Base-by-base conservation (phyloP, 2,329 filamentous ascomycete species). In the Zymoseptoria passerinii region DNA sequence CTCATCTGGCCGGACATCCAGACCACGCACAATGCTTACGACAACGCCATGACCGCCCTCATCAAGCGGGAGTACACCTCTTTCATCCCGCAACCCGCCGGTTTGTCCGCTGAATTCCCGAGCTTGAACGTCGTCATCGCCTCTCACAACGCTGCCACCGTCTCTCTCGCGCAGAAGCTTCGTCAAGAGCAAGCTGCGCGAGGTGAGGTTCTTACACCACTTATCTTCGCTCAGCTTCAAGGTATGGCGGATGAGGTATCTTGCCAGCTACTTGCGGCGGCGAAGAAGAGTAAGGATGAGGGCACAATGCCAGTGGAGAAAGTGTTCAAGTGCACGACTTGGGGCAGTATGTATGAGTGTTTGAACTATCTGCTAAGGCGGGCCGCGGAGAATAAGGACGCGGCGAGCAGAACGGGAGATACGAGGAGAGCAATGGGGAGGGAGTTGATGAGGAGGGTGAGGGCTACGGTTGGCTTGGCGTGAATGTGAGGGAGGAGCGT, bases 171-270 rank as follows among this genome's bases (percentile, higher is more conserved):
- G 1, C 77, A 79, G 57, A 67, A 71, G 6, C 73, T 83, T 8
- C 78, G 80, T 54, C 74, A 77, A 50, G 64, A 74, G 19, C 80
- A 82, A 53, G 64, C 73, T 28, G 64, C 66, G 50, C 69, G 68
- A 3, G 69, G 73, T 48, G 61, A 78, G 61, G 48, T 73, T 2
- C 76, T 76, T 3, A 77, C 81, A 1, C 75, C 78, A 2, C 73
- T 83, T 8, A 73, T 75, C 0, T 91, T 90, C 72, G 88, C 88
- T 2, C 92, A 96, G 75, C 82, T 96, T 0, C 88, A 92, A 77
- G 92, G 92, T 48, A 97, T 97, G 92, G 92, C 92, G 1, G 92
- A 97, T 66, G 92, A 96, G 71, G 85, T 97, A 55, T 90, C 87
- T 58, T 80, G 81, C 64, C 74, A 75, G 2, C 71, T 84, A 0